Conservation (phyloP, 805 yeast genomes). For the Starmera quercuum region DNA sequence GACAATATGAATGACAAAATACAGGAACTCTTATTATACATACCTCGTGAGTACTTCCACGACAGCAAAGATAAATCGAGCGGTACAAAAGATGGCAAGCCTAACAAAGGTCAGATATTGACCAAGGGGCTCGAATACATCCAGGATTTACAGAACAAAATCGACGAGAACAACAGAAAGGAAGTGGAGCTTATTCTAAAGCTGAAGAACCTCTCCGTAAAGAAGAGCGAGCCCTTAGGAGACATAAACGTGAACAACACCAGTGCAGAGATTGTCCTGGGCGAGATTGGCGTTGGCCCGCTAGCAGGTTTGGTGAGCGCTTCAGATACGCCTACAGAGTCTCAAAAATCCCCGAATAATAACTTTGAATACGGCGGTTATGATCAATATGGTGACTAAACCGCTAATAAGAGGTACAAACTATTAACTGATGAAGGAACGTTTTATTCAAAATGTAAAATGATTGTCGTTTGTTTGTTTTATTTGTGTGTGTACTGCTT, state of each 20-base stretch:
- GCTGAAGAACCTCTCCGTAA: conserved; percentile 44
- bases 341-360: conserved; percentile 18
- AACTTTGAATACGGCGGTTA: conserved; percentile 32
- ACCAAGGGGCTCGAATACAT: conserved; percentile 72
- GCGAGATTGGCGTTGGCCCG: conserved; percentile 80
- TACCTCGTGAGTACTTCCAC: conserved; percentile 38
- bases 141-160: conserved; percentile 55
- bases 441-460: no score
- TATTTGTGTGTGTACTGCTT: no score
- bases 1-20: conserved; percentile 54
- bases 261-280: conserved; percentile 71
- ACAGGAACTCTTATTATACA: conserved; percentile 38
- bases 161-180: conserved; percentile 70
- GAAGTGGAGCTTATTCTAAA: conserved; percentile 68
- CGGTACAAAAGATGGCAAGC: conserved; percentile 79
- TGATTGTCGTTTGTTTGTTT: no score
- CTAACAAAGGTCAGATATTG: conserved; percentile 76
- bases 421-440: background rate
- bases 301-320: conserved; percentile 33
- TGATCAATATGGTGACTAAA: conserved; percentile 24
- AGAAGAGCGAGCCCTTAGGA: conserved; percentile 32
- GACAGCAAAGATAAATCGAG: conserved; percentile 35
- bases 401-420: no score
- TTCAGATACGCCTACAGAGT: conserved; percentile 1
- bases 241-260: conserved; percentile 48